These are phyloP conservation scores for Debaryomyces fabryi DNA, from an alignment of 1,139 yeast species.

Conservation along the genomic window DNA sequence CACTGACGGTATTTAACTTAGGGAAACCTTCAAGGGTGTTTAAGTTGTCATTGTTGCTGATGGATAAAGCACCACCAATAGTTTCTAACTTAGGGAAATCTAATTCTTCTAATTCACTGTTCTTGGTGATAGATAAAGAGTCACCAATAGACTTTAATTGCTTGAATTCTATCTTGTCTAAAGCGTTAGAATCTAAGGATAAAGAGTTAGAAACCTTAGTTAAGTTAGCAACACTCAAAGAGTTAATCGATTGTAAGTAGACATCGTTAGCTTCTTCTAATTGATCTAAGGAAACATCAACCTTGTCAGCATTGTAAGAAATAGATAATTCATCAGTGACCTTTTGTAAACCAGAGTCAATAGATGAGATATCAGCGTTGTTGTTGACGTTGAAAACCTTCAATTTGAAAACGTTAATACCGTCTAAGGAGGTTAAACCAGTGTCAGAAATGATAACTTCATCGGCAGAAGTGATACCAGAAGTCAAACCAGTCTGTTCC, in stretches of 20 bases:
- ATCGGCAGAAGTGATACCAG: constrained; percentile 76
- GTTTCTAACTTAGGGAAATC: constrained; percentile 70
- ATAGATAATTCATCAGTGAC: constrained; percentile 77
- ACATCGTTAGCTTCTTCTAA: constrained; percentile 85
- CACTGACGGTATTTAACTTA: constrained; percentile 71
- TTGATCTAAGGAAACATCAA: constrained; percentile 66
- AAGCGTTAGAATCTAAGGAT: constrained; percentile 68
- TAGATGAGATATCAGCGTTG: constrained; percentile 64
- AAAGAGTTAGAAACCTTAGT: constrained; percentile 75
- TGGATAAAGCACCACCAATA: constrained; percentile 86
- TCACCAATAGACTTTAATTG: constrained; percentile 70
- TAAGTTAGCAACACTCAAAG: constrained; percentile 71
- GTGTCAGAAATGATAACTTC: constrained; percentile 84
- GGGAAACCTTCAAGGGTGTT: constrained; percentile 71
- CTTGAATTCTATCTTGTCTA: constrained; percentile 60
- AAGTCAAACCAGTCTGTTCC: constrained; percentile 64
- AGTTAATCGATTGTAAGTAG: constrained; percentile 75
- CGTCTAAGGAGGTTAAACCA: constrained; percentile 72
- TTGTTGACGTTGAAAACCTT: constrained; percentile 86
- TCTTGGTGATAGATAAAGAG: constrained; percentile 74
- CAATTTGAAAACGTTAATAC: constrained; percentile 76
- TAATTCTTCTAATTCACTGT: constrained; percentile 68
- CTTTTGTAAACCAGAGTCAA: constrained; percentile 71
- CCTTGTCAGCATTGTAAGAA: constrained; percentile 80
- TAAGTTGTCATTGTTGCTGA: constrained; percentile 81